Evolutionary conservation across 108 stramenopile genomes (phyloP).

Genomic region (Skeletonema menzelii): DNA sequence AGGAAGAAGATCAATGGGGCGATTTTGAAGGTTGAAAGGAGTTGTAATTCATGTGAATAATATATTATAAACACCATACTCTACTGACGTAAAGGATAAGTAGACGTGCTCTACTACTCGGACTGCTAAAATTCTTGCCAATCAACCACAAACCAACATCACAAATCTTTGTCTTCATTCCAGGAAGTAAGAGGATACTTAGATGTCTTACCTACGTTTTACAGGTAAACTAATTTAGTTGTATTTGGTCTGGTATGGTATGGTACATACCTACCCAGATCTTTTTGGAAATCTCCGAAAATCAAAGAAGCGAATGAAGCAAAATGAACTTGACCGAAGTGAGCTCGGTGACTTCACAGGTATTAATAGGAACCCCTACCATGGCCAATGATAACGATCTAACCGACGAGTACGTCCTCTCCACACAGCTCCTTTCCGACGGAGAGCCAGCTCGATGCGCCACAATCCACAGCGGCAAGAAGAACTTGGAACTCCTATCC

Average conservation of each 20-base stretch:
- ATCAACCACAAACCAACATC: too few relatives aligned
- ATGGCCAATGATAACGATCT: not conserved
- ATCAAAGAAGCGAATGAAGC: not conserved
- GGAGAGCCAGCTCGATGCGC: constrained; percentile 47
- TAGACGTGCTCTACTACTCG: too few relatives aligned
- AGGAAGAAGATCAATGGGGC: constrained; percentile 31
- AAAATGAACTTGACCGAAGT: not conserved
- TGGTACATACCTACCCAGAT: too few relatives aligned
- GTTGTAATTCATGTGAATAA: not conserved
- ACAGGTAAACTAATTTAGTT: too few relatives aligned
- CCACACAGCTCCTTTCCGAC: constrained; percentile 42
- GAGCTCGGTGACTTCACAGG: too few relatives aligned
- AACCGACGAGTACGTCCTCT: constrained; percentile 40
- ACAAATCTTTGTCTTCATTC: too few relatives aligned
- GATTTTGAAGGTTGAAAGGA: constrained; percentile 40
- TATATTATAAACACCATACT: too few relatives aligned
- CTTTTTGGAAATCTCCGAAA: not conserved
- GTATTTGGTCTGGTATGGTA: too few relatives aligned
- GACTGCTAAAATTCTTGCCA: too few relatives aligned
- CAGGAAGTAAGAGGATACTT: too few relatives aligned
- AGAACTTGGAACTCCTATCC: constrained; percentile 18
- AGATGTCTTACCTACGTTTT: too few relatives aligned
- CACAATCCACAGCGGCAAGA: constrained; percentile 2
- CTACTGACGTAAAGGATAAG: too few relatives aligned
- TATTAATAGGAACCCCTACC: not conserved